Base-by-base conservation (phyloP, 2,329 filamentous ascomycete genomes). In the Fusarium sp. region DNA sequence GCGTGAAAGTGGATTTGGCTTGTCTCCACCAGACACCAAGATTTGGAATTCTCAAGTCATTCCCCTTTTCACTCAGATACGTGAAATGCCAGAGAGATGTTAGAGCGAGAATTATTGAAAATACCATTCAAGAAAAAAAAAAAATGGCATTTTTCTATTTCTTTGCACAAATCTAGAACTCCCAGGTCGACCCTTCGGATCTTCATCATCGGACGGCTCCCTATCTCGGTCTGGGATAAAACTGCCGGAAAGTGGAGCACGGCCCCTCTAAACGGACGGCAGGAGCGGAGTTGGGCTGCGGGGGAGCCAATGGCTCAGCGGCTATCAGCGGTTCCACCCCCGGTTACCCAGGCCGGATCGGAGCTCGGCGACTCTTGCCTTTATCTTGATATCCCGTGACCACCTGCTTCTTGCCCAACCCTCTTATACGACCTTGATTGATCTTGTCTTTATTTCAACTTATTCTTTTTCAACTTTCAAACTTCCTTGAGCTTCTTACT, bases 271-370 rank as follows among this genome's bases (percentile, higher is more conserved):
- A 51, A 29, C 24, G 22, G 44, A 67, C 63, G 44, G 53, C 22
- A 31, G 36, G 24, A 67, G 70, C 57, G 63, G 71, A 69, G 71
- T 42, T 53, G 40, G 35, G 59, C 35, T 72, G 72, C 57, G 72
- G 73, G 66, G 71, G 42, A 57, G 59, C 40, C 35, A 35, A 44
- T 35, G 27, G 35, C 17, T 16, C 27, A 44, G 22, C 69, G 65
- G 74, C 55, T 75, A 76, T 75, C 71, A 71, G 27, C 65, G 65
- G 74, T 55, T 67, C 74, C 73, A 73, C 70, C 42, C 27, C 42
- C 49, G 49, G 38, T 17, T 53, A 29, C n/a, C 53, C 31, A 20
- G 29, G 14, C 57, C 56, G 56, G 61, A 51, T 9, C 49, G 62
- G 55, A 69, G 51, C 58, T 24, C 55, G 29, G 62, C 38, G 46